phyloP scores from a whole-genome alignment of 2,329 filamentous ascomycete genomes.

The Zymoseptoria crescenta region DNA sequence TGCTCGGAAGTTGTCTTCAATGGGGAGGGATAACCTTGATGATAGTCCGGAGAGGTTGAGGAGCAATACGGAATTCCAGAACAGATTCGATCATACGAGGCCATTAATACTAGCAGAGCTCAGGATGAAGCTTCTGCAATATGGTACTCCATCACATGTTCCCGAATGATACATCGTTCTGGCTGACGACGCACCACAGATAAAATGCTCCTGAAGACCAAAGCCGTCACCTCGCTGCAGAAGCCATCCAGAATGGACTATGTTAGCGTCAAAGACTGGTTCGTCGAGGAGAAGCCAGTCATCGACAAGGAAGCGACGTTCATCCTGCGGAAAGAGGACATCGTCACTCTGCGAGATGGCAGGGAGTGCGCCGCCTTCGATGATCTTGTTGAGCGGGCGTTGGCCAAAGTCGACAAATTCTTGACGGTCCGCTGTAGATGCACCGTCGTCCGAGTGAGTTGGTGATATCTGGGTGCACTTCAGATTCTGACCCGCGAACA shows the following conservation, averaged over 20 bases:
- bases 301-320: constrained; percentile 29
- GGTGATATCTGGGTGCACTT: neutral
- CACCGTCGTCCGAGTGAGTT: constrained; percentile 23
- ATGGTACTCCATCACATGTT: constrained; percentile 12
- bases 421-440: constrained; percentile 26
- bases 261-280: constrained; percentile 31
- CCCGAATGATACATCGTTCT: neutral
- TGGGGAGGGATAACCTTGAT: constrained; percentile 12
- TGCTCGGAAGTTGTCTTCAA: constrained; percentile 3
- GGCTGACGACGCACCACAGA: constrained; percentile 15
- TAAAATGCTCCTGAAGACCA: constrained; percentile 34
- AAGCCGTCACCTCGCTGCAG: constrained; percentile 32
- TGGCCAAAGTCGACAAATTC: constrained; percentile 7
- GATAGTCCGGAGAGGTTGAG: constrained; percentile 2
- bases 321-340: constrained; percentile 36
- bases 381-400: constrained; percentile 28
- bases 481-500: constrained; percentile 11
- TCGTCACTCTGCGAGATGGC: constrained; percentile 32
- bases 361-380: constrained; percentile 38
- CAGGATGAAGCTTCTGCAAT: constrained; percentile 16
- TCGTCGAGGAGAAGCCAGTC: constrained; percentile 31
- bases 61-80: constrained; percentile 1
- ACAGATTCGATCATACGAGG: constrained; percentile 7
- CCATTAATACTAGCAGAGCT: constrained; percentile 18
- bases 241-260: constrained; percentile 35